Base-by-base conservation (phyloP, 164 flowering plant genomes). In the Macadamia integrifolia region DNA sequence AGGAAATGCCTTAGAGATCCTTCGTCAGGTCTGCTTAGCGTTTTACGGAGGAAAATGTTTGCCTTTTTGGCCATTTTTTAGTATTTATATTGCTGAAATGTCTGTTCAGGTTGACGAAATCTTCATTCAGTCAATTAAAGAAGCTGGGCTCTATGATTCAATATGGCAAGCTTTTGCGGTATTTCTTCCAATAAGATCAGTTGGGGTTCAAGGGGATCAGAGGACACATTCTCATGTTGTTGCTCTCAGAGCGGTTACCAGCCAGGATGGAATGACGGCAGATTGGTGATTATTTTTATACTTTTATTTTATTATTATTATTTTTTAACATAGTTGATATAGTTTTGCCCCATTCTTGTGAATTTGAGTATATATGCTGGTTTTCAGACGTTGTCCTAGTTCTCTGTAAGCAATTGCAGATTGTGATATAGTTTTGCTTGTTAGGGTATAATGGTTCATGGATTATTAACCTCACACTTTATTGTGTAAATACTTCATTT, bases 161-260 rank as follows among this genome's bases (percentile, higher is more conserved):
- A 94, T 94, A 67, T 94, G 99, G 99, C 99, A 94, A 80, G 99
- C 99, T 67, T 94, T 92, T 84, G 98, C 96, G 18, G 98, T 92
- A 31, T 87, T 90, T 78, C 74, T 92, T 76, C 95, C 93, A 0
- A 72, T 86, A 60, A 78, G 79, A 74, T 81, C 98, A 48, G 97
- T 90, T 68, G 99, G 99, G 31, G 99, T 94, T 66, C 99, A 94
- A 81, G 98, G 98, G 52, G 99, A 94, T 82, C 89, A 89, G 72
- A 88, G 99, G 77, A 92, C 98, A 44, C 90, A 92, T 76, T 87
- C 94, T 69, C 88, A 87, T 79, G 96, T 86, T 68, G 92, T 94
- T 79, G 90, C 92, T 70, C 93, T 94, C 12, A 80, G 98, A 75
- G 98, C 97, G 61, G 97, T 94, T 64, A 93, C 98, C 62, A 94